These are phyloP conservation scores for Alternaria dauci DNA, from an alignment of 2,329 filamentous ascomycete species.

Conservation along the genomic window DNA sequence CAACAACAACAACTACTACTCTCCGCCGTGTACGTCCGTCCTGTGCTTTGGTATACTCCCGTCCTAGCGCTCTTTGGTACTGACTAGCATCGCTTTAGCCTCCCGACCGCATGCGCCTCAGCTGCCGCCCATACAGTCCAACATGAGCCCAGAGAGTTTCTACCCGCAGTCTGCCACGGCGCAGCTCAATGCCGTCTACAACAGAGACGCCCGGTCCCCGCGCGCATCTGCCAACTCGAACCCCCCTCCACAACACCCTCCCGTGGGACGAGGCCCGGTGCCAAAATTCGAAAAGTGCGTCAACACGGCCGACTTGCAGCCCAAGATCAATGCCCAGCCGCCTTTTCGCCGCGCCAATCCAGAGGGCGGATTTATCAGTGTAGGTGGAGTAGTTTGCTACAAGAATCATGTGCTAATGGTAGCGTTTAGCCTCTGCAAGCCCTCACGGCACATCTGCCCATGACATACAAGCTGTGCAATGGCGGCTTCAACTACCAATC, in stretches of 20 bases:
- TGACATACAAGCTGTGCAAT: constrained; percentile 98
- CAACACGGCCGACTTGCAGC: constrained; percentile 75
- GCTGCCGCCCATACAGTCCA: constrained; percentile 77
- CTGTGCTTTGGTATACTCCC: constrained; percentile 8
- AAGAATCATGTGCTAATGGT: constrained; percentile 25
- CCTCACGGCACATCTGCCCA: constrained; percentile 88
- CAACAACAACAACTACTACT: constrained; percentile 63
- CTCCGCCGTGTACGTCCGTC: constrained; percentile 62
- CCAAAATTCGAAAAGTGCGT: constrained; percentile 87
- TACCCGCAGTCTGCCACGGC: constrained; percentile 76
- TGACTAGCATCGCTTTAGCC: constrained; percentile 43
- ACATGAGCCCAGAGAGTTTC: constrained; percentile 71
- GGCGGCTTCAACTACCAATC: constrained; percentile 98
- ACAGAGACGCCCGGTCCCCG: constrained; percentile 61
- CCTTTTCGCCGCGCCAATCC: constrained; percentile 92
- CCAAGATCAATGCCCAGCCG: constrained; percentile 86
- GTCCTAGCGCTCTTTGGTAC: constrained; percentile 26
- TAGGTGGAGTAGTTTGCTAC: constrained; percentile 60
- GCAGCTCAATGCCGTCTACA: constrained; percentile 73
- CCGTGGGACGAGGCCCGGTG: constrained; percentile 69
- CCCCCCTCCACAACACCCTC: constrained; percentile 57
- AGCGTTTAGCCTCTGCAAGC: constrained; percentile 83
- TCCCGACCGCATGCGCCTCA: constrained; percentile 68
- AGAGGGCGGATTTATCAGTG: constrained; percentile 97
- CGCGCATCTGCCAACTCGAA: constrained; percentile 54